A percentile compares a stretch with the other conserved stretches of the same genome.
These are phyloP conservation scores for Telfairia occidentalis DNA, from an alignment of 331 rosid genomes.

Conservation along the genomic window DNA sequence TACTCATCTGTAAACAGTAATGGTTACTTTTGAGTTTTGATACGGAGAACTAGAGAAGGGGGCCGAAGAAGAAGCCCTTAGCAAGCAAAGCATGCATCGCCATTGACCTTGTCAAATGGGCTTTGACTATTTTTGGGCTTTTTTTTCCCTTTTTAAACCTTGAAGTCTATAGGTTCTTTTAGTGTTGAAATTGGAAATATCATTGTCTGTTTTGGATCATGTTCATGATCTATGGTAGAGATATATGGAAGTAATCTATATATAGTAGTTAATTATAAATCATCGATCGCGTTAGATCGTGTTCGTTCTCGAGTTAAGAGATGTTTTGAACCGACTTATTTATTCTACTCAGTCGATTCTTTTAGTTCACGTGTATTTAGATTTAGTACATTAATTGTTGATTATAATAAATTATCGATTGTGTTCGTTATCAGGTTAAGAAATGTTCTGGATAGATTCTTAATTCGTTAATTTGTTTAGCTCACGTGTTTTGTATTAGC, in stretches of 20 bases:
- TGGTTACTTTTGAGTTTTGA: not conserved
- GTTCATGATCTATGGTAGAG: not conserved
- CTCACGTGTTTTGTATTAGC: too few species aligned
- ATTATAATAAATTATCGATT: not conserved
- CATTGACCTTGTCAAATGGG: not conserved
- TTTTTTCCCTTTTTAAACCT: not conserved
- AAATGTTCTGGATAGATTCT: not conserved
- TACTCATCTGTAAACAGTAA: not conserved
- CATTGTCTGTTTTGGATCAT: not conserved
- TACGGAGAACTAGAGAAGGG: not conserved
- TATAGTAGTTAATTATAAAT: not conserved
- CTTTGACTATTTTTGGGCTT: not conserved
- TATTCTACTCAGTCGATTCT: not conserved
- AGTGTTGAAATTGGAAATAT: not conserved
- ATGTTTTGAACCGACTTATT: not conserved
- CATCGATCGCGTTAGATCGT: not conserved
- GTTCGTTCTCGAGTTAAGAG: not conserved
- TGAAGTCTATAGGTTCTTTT: not conserved
- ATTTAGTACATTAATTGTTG: not conserved
- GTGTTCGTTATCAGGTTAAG: not conserved
- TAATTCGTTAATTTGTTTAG: not conserved
- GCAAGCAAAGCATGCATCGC: not conserved
- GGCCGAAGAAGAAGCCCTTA: not conserved
- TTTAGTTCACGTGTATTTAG: not conserved
- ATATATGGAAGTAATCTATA: not conserved